phyloP scores from a whole-genome alignment of 140 eudicot genomes.

The Ambrosia hybrid region DNA sequence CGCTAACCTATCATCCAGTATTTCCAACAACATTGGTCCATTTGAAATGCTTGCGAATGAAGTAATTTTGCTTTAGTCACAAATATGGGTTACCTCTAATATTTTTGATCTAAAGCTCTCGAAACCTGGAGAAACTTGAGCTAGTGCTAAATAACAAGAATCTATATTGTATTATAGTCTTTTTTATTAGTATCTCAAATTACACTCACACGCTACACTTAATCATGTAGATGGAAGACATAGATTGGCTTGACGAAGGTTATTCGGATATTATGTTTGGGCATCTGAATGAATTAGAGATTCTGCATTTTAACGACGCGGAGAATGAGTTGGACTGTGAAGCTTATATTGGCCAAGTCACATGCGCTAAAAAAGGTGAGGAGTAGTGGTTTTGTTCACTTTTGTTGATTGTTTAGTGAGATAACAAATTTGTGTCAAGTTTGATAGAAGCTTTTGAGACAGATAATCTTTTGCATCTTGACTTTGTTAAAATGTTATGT shows the following conservation, averaged over 20 bases:
- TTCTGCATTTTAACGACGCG: no score
- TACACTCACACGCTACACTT: not conserved
- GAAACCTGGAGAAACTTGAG: constrained; percentile 7
- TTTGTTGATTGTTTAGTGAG: no score
- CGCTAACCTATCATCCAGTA: no score
- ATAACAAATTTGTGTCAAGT: no score
- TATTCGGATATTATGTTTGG: not conserved
- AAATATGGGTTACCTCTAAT: not conserved
- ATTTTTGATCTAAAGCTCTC: constrained; percentile 9
- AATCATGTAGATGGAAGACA: not conserved
- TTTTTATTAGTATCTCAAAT: not conserved
- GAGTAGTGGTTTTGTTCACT: not conserved
- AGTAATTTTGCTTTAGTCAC: not conserved
- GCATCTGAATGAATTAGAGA: no score
- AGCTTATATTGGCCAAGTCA: not conserved
- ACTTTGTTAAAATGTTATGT: no score
- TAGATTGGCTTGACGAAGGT: not conserved
- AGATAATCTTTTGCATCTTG: no score
- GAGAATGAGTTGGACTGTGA: no score
- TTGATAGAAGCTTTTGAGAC: no score
- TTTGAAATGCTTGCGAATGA: not conserved
- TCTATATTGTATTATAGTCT: not conserved
- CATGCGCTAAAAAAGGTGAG: not conserved
- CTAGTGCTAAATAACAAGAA: not conserved
- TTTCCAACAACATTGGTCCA: constrained; percentile 7